Conservation (phyloP, 306 rosid species). For the Quercus glauca region DNA sequence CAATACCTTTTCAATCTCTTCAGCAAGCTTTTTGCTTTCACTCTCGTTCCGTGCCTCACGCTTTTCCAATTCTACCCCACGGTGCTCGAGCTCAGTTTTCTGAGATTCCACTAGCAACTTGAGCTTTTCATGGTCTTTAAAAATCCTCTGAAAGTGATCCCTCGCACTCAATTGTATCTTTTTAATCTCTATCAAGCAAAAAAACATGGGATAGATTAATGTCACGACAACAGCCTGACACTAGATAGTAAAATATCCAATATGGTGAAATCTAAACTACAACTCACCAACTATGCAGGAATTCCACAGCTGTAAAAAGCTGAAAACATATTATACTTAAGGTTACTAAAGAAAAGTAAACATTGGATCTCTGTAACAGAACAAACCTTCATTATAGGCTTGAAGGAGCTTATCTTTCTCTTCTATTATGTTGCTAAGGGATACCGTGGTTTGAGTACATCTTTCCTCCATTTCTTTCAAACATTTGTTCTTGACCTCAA, state of each 20-base stretch:
- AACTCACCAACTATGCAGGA: not conserved
- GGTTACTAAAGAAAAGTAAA: constrained; percentile 7
- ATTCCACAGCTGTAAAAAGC: constrained; percentile 17
- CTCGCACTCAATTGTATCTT: constrained; percentile 76
- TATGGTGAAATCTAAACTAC: constrained; percentile 18
- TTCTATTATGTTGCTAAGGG: constrained; percentile 39
- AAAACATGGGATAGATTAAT: constrained; percentile 28
- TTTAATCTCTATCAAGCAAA: constrained; percentile 61
- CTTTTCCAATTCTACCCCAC: constrained; percentile 73
- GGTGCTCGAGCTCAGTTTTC: constrained; percentile 66
- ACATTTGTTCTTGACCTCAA: constrained; percentile 60
- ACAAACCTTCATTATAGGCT: constrained; percentile 67
- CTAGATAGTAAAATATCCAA: constrained; percentile 13
- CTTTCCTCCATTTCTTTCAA: constrained; percentile 66
- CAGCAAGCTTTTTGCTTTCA: constrained; percentile 77
- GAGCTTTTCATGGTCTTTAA: constrained; percentile 69
- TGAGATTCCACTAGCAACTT: constrained; percentile 83
- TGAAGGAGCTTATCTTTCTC: constrained; percentile 72
- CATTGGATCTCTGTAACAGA: constrained; percentile 1
- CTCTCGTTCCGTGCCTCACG: constrained; percentile 78
- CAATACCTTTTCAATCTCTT: constrained; percentile 74
- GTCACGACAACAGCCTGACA: constrained; percentile 12
- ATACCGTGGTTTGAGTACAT: constrained; percentile 56
- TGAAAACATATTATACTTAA: not conserved
- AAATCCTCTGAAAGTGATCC: constrained; percentile 83